A percentile compares a stretch with the other conserved stretches of the same genome.
Evolutionary conservation across 2,329 filamentous ascomycete genomes (phyloP).

Genomic region (Colletotrichum spinosum): DNA sequence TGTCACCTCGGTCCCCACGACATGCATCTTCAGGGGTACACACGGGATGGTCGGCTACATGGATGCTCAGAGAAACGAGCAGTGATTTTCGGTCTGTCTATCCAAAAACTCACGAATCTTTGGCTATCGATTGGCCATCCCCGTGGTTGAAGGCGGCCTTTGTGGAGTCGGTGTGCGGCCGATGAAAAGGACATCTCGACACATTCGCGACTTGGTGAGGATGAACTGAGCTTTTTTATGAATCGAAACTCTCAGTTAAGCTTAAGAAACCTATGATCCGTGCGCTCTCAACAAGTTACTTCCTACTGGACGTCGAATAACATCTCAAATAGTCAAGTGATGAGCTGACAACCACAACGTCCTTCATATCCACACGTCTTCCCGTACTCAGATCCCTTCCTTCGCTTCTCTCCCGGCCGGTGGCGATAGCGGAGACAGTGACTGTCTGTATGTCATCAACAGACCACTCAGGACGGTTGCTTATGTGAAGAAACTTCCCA

Average conservation of each 20-base stretch:
- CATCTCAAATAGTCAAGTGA: background rate
- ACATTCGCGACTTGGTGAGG: background rate
- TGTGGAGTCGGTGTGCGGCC: background rate
- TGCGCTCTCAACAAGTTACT: background rate
- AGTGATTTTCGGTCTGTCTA: too few species aligned
- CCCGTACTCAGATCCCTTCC: background rate
- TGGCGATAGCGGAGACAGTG: slow-evolving; percentile 6
- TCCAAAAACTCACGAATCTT: too few species aligned
- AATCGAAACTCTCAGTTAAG: background rate
- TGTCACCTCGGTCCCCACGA: too few species aligned
- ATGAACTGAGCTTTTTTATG: background rate
- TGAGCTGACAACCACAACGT: too few species aligned
- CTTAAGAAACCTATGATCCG: background rate
- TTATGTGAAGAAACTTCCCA: too few species aligned
- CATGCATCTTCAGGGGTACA: too few species aligned
- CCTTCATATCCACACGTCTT: background rate
- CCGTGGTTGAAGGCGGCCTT: slow-evolving; percentile 2
- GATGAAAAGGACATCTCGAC: background rate
- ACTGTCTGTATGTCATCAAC: slow-evolving; percentile 6
- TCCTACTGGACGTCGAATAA: background rate
- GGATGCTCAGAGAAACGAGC: too few species aligned
- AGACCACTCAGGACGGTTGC: too few species aligned
- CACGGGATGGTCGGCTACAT: too few species aligned
- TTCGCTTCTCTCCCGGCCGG: background rate
- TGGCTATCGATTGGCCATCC: slow-evolving; percentile 7